Base-by-base conservation (phyloP, 208 protist species). In the Leptomonas pyrrhocoris region DNA sequence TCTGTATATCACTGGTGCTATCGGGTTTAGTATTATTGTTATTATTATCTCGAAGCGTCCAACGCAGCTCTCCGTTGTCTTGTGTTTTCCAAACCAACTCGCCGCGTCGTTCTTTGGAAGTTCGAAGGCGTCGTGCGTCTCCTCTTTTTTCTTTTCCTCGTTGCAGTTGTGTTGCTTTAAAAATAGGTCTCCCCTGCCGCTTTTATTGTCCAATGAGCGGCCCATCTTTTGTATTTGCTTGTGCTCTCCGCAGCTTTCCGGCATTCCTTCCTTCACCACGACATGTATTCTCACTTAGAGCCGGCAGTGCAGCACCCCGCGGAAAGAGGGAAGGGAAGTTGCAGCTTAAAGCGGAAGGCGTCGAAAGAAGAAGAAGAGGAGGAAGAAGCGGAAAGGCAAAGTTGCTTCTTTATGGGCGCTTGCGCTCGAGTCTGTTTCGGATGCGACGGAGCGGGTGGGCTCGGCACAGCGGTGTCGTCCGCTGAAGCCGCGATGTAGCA, bases 111-210 rank as follows among this genome's bases (percentile, higher is more conserved):
- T n/a, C n/a, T 38, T 38, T 9, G 34, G 34, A 38, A 12, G 9
- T 38, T 48, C 7, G 16, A 48, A 48, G 16, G 16, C 48, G 60
- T 31, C 40, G 9, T 38, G 21, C 36, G 30, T 43, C 42, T 46
- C 55, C 38, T 51, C 58, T 73, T 25, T 54, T 62, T 36, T 43
- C 23, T 69, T 18, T 40, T 54, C 18, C 36, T 51, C 19, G 23
- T 25, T 74, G 8, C 57, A 19, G 9, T 38, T 3, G 34, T 38
- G 34, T 38, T 38, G 34, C 34, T 38, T 38, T 3, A 3, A 38
- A n/a, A n/a, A n/a, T n/a, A n/a, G n/a, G n/a, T n/a, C n/a, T n/a
- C n/a, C n/a, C n/a, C n/a, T n/a, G n/a, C n/a, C n/a, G n/a, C n/a
- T n/a, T n/a, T 38, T 38, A 38, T 38, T 38, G 34, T 9, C 34